Base-by-base conservation (phyloP, 2,329 filamentous ascomycete genomes). In the Dactylonectria macrodidyma region DNA sequence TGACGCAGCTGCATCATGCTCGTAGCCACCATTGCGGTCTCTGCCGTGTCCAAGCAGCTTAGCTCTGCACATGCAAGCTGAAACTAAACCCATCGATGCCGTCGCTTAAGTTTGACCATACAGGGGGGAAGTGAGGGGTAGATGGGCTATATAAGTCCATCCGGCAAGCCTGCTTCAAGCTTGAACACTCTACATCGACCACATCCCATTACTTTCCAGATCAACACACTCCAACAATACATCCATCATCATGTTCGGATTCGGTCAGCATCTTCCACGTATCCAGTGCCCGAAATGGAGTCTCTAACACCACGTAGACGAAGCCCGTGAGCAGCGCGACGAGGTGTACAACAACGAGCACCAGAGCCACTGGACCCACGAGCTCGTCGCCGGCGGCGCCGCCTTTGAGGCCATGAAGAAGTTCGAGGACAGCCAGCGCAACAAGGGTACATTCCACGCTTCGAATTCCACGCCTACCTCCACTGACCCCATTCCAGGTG, bases 401-500 rank as follows among this genome's bases (percentile, higher is more conserved):
- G 90, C 91, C 69, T 95, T 95, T 78, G 91, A 89, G 71, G 93
- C 90, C 75, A 92, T 95, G 88, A 94, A 94, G 86, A 84, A 91
- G 24, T 95, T 91, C 76, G 93, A 95, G 83, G 91, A 95, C 80
- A 85, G 88, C 75, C 92, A 95, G 84, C 91, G 92, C 76, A 85
- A 83, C 64, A 85, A 93, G 79, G 93, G 66, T 65, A 56, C 1
- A 11, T 61, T 16, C 14, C 2, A 14, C 12, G n/a, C 11, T 34
- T 91, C 90, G 84, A 30, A 84, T 76, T 2, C 3, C 19, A 12
- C 58, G 22, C 26, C 41, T 9, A 11, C 30, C 0, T 34, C 46
- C 54, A 3, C 26, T 67, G 5, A 67, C 24, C 3, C 3, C 19
- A 19, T 5, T 4, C 16, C 14, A 67, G 65, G 65, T 19, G 58